Evolutionary conservation across 2,329 filamentous ascomycete genomes (phyloP), one percentile per base, ranked within the genome.

Genomic region (Penicillium frequentans): DNA sequence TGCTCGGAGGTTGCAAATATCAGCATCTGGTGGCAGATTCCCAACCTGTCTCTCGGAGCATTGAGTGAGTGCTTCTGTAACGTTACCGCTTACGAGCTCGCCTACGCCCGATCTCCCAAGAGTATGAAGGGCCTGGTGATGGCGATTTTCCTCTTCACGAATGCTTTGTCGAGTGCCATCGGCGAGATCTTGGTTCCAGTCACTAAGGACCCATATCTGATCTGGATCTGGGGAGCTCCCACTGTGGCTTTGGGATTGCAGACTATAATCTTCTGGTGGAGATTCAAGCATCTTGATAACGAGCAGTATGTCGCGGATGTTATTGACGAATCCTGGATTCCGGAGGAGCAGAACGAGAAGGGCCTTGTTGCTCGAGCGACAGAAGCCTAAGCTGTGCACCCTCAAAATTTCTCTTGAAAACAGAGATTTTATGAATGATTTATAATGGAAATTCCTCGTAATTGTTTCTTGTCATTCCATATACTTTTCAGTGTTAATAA

Each of bases 171-270:
- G 3, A 69, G 67, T 48, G 77, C 77, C 0, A 55, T 80, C 2
- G 75, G 70, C 35, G 73, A 81, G 54, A 75, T 78, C 23, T 57
- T 79, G n/a, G 67, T 76, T 9, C 75, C 77, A 0, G 77, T 70
- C 1, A 78, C 80, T 42, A 68, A 65, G 45, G 81, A 83, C 54
- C 81, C 81, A 2, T 75, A 77, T 55, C 70, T 83, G 8, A 73
- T 79, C 26, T 82, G 78, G 78, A 62, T 79, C 11, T 81, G 79
- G 73, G 78, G 72, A 3, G 81, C 77, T 23, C 79, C 80, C 3
- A 77, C 77, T 3, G 80, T 83, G 45, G 80, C 77, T 7, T 73
- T 82, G 2, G 75, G 72, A 39, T 68, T 78, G 3, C 77, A 83
- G 64, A 81, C 78, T 0, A 64, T 79, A 26, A 63, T 82, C 52